Percentiles rank a stretch among this genome's conserved stretches.
Evolutionary conservation across 2,329 filamentous ascomycete genomes (phyloP).

Genomic region (Huntiella decipiens): DNA sequence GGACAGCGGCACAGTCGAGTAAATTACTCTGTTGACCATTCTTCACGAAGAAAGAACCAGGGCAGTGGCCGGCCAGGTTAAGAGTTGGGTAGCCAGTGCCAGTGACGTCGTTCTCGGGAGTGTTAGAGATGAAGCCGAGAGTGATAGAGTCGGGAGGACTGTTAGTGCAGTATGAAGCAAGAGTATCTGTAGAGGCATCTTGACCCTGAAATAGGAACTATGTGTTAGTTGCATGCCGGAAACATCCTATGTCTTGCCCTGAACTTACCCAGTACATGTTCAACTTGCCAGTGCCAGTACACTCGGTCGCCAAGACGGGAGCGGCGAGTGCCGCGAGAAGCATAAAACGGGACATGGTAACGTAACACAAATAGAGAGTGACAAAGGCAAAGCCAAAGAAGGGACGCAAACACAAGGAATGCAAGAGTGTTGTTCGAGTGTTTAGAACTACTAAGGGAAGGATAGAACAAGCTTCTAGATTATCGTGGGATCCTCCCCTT

Average conservation of each 20-base stretch:
- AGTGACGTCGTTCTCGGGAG: conserved; percentile 19
- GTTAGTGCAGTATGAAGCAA: conserved; percentile 20
- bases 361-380: not conserved
- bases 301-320: conserved; percentile 13
- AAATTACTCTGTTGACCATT: conserved; percentile 16
- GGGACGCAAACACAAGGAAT: conserved; percentile 15
- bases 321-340: conserved; percentile 14
- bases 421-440: conserved; percentile 1
- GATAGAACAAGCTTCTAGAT: too few relatives aligned
- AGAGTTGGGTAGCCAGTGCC: conserved; percentile 21
- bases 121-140: conserved; percentile 21
- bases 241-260: not conserved
- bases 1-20: conserved; percentile 20
- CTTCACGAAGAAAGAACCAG: conserved; percentile 15
- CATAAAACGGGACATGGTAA: not conserved
- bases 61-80: conserved; percentile 24
- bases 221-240: conserved; percentile 1
- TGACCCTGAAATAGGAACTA: conserved; percentile 18
- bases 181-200: conserved; percentile 14
- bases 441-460: too few relatives aligned
- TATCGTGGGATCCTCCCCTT: too few relatives aligned
- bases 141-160: conserved; percentile 21
- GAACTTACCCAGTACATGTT: conserved; percentile 23
- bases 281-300: conserved; percentile 17
- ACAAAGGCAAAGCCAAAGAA: conserved; percentile 5